Evolutionary conservation across 805 yeast species (phyloP), one percentile per base, ranked within the genome.

Genomic region (Metschnikowia picachoensis): DNA sequence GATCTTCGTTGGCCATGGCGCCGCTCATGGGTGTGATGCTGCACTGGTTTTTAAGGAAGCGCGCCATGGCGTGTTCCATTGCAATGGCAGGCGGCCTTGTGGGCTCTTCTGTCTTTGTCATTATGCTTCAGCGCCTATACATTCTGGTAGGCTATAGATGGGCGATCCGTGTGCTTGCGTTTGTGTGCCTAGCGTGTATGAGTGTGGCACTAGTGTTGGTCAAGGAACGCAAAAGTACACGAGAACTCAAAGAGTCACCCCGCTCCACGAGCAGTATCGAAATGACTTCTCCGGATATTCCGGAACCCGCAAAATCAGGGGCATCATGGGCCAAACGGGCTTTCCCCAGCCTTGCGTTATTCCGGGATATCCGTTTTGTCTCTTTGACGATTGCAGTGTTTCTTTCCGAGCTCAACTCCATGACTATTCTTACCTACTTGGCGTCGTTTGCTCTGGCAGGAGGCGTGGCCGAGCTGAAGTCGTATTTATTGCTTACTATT

Each of bases 81-180:
- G 76, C 75, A 0, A 73, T 78, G 1, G 57, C 73, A 8, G 82
- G 82, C 13, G 77, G 81, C 0, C 71, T 79, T 4, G 55, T 77
- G 10, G 83, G 83, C 4, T 79, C 80, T 66, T 78, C 45, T 53
- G 73, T 10, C 8, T 74, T 82, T 63, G 83, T 85, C 3, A 61
- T 79, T 41, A 70, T 79, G 62, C 67, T 82, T 50, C 71, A 79
- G 50, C 65, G 68, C 30, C 59, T 82, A 28, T 82, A 78, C 52
- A 58, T 57, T 1, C 55, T 60, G 12, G 67, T 77, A 20, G 84
- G 84, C 1, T 78, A 76, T 53, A 67, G 65, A 10, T 79, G 84
- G 83, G 74, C 79, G 3, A 66, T 76, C 37, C 66, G 85, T 41
- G 64, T 71, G 13, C 60, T 78, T 39, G 78, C 78, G 0, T 72